phyloP scores from a whole-genome alignment of 805 yeast species.

The Candida mattraensis region DNA sequence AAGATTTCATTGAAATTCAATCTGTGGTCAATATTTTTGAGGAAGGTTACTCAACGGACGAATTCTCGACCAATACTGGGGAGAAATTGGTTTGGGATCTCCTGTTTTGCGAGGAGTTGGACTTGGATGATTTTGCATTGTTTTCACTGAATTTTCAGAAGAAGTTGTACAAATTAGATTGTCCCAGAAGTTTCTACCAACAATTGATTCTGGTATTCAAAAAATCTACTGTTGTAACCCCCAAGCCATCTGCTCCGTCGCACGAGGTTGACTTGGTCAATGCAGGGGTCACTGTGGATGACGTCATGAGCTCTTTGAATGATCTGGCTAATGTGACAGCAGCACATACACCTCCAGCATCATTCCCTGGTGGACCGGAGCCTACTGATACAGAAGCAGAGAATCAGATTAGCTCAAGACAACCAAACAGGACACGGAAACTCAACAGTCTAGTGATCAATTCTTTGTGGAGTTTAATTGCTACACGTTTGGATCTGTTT shows the following conservation, averaged over 20 bases:
- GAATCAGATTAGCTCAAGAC: conserved; percentile 3
- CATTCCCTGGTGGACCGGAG: conserved; percentile 8
- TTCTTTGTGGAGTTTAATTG: conserved; percentile 27
- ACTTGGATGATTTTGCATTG: conserved; percentile 18
- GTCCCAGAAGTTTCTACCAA: conserved; percentile 20
- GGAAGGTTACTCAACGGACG: conserved; percentile 15
- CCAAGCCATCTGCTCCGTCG: conserved; percentile 10
- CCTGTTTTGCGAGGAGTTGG: conserved; percentile 22
- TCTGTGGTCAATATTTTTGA: conserved; percentile 34
- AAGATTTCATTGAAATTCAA: conserved; percentile 37
- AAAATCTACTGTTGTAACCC: conserved; percentile 5
- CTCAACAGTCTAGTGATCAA: conserved; percentile 14
- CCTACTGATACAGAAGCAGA: conserved; percentile 3
- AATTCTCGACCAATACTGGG: conserved; percentile 17
- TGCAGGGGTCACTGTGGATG: conserved; percentile 24
- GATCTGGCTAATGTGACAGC: conserved; percentile 25
- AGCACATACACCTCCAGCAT: conserved; percentile 20
- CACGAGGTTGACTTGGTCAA: conserved; percentile 21
- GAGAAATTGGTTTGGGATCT: conserved; percentile 27
- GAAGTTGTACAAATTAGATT: conserved; percentile 13
- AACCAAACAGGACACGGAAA: conserved; percentile 4
- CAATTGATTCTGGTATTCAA: conserved; percentile 16
- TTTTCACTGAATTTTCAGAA: conserved; percentile 20
- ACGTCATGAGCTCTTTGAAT: conserved; percentile 27
- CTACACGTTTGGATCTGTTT: conserved; percentile 19